Conservation (phyloP, 768 basidiomycete genomes). For the Lactarius sanguifluus region DNA sequence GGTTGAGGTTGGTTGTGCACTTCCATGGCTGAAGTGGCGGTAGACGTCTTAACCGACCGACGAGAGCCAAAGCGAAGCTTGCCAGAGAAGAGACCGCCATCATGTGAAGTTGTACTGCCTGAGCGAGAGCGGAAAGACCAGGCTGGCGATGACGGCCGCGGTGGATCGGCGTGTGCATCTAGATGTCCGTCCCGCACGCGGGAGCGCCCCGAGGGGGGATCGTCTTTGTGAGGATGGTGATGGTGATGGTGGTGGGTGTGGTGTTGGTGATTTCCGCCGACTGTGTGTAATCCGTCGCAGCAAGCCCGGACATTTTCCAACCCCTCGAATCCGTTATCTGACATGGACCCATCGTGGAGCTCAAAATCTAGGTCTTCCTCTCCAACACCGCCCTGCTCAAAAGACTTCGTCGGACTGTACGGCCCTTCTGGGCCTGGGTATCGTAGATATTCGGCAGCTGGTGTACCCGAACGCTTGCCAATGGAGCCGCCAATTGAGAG, state of each 20-base stretch:
- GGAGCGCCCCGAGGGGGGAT: constrained; percentile 35
- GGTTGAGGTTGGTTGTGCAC: constrained; percentile 11
- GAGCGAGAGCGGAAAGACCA: constrained; percentile 85
- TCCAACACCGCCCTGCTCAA: constrained; percentile 37
- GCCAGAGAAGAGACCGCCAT: constrained; percentile 67
- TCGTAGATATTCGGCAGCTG: constrained; percentile 87
- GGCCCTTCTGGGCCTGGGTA: constrained; percentile 76
- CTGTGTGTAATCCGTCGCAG: constrained; percentile 85
- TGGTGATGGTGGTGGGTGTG: constrained; percentile 57
- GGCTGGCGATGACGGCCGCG: constrained; percentile 73
- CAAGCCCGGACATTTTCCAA: constrained; percentile 94
- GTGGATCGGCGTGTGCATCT: constrained; percentile 48
- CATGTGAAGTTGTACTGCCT: constrained; percentile 71
- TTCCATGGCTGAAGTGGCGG: constrained; percentile 25
- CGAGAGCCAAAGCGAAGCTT: constrained; percentile 75
- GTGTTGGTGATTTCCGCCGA: constrained; percentile 60
- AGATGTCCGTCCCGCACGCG: constrained; percentile 50
- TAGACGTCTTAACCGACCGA: constrained; percentile 48
- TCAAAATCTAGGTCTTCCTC: constrained; percentile 80
- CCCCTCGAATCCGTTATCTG: constrained; percentile 84
- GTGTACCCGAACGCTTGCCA: constrained; percentile 85
- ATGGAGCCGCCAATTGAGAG: constrained; percentile 71
- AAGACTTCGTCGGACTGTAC: constrained; percentile 69
- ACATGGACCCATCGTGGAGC: constrained; percentile 68
- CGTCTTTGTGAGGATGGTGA: constrained; percentile 40